Conservation (phyloP, 805 yeast species). For the Myxozyma lipomycoides region DNA sequence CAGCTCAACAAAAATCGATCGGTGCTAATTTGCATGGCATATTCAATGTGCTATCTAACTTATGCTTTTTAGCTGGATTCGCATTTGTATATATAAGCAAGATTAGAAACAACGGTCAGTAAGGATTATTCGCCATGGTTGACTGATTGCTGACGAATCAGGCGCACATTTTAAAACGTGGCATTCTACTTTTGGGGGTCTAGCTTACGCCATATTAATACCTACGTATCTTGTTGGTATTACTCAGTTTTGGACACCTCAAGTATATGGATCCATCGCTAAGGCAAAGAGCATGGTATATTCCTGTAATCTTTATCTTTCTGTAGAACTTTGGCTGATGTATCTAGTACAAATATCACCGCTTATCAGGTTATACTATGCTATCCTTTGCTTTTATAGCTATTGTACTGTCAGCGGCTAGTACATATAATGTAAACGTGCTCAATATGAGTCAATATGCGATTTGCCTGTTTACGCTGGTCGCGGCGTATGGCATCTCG, state of each 20-base stretch:
- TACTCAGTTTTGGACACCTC: constrained; percentile 30
- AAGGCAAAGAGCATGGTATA: constrained; percentile 22
- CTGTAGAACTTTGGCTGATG: too few species aligned
- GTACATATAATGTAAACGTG: neutral
- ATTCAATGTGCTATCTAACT: constrained; percentile 16
- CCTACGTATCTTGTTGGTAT: constrained; percentile 25
- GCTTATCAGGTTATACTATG: constrained; percentile 27
- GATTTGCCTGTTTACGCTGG: neutral
- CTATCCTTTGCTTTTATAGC: neutral
- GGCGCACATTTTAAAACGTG: constrained; percentile 28
- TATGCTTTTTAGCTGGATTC: constrained; percentile 20
- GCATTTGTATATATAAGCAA: constrained; percentile 28
- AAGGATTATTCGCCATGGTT: neutral
- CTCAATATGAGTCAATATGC: neutral
- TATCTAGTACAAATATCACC: constrained; percentile 29
- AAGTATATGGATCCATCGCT: constrained; percentile 29
- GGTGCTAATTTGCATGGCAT: constrained; percentile 31
- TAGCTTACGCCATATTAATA: constrained; percentile 20
- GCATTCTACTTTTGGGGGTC: constrained; percentile 30
- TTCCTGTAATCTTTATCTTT: too few species aligned
- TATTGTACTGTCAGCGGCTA: neutral
- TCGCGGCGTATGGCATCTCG: neutral
- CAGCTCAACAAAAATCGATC: constrained; percentile 20
- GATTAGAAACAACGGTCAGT: neutral
- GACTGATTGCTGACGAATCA: neutral